Evolutionary conservation across 1,139 yeast genomes (phyloP), one percentile per base, ranked within the genome.

Genomic region (Entelexis sorbosivorans): DNA sequence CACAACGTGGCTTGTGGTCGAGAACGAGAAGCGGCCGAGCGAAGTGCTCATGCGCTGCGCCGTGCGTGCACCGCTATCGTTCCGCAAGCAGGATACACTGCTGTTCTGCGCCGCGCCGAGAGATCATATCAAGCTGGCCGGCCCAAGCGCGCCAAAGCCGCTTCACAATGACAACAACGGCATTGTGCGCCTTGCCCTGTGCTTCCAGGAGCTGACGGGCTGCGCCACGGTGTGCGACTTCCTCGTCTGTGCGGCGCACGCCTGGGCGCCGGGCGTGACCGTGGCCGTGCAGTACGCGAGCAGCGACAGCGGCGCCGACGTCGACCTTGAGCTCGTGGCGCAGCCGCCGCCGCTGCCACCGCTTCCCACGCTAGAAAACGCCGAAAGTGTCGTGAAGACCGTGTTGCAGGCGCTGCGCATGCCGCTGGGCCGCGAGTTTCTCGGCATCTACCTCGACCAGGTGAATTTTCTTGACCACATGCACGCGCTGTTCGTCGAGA

Each of bases 171-270:
- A 20, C 40, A 28, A 10, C 8, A n/a, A n/a, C 3, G 77, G 77
- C 53, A 96, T 88, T 64, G 50, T 48, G 16, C 56, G 57, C 20
- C 77, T 88, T 59, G 97, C 97, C 5, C 71, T 91, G 40, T 84
- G 94, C 49, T 91, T 91, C 66, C 96, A 91, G 65, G 97, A 88
- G 63, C 79, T 86, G 38, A 85, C 82, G 49, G 97, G 97, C 0
- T 91, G 98, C 65, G 77, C 85, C 16, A 78, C 81, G 16, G 65
- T 89, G 47, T 87, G 96, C 64, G 91, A 86, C 49, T 88, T 86
- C 62, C 75, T 88, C 39, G 77, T 85, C 20, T 74, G 73, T 52
- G 80, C 55, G 14, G 38, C 36, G 13, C 19, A 33, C 13, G 38
- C 48, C 22, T 31, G 31, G 31, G 14, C 33, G 3, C 35, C 43